These are phyloP conservation scores for Picea engelmannii DNA, from an alignment of 83 land plant species.

Conservation along the genomic window DNA sequence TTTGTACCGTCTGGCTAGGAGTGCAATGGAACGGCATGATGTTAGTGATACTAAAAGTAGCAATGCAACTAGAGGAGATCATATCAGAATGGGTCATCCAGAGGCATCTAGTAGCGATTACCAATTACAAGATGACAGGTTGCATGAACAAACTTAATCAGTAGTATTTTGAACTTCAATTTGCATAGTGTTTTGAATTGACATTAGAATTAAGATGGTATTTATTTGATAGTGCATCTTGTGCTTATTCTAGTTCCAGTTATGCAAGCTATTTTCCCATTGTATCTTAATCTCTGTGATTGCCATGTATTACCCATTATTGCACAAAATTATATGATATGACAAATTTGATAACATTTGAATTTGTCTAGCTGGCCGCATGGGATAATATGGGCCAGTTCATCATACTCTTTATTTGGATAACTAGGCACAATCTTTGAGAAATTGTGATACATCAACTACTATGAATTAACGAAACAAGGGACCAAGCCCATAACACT, in stretches of 20 bases:
- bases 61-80: no score
- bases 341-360: neutral
- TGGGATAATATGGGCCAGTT: neutral
- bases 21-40: constrained; percentile 51
- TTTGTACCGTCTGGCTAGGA: constrained; percentile 64
- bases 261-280: neutral
- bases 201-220: neutral
- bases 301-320: neutral
- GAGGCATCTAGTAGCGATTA: no score
- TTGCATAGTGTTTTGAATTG: no score
- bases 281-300: neutral
- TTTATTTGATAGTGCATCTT: neutral
- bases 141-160: no score
- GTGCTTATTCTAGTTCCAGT: neutral
- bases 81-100: no score
- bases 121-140: no score
- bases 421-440: neutral
- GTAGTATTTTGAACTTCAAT: no score
- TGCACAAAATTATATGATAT: neutral
- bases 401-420: neutral
- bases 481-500: no score
- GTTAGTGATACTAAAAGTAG: no score
- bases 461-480: neutral
- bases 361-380: neutral
- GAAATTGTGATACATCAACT: neutral